Evolutionary conservation across 768 basidiomycete genomes (phyloP).

Genomic region (Leucocoprinus sp.): DNA sequence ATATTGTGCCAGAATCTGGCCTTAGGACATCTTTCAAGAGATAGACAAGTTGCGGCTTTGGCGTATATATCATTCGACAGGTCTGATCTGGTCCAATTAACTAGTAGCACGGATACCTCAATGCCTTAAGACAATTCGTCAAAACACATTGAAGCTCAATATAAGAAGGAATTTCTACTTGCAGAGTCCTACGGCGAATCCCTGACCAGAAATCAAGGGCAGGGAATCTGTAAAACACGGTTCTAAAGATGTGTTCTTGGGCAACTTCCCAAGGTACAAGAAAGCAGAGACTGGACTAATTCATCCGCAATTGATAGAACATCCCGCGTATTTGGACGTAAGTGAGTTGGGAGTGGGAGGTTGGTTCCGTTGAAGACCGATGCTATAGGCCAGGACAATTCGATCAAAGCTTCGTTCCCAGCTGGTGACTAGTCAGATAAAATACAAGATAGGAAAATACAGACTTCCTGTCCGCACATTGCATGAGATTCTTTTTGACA

Average conservation of each 20-base stretch:
- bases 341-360: conserved; percentile 30
- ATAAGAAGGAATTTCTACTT: conserved; percentile 24
- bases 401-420: conserved; percentile 56
- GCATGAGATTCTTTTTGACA: conserved; percentile 16
- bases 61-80: conserved; percentile 26
- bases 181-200: conserved; percentile 57
- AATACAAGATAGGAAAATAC: background rate
- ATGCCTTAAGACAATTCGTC: conserved; percentile 26
- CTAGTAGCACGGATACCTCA: conserved; percentile 42
- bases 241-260: conserved; percentile 19
- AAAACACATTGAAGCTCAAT: background rate
- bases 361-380: conserved; percentile 39
- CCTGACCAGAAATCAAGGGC: conserved; percentile 36
- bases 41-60: conserved; percentile 37
- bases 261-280: background rate
- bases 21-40: conserved; percentile 37
- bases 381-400: conserved; percentile 39
- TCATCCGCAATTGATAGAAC: conserved; percentile 32
- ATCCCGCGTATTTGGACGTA: conserved; percentile 27
- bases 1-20: conserved; percentile 46
- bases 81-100: conserved; percentile 42
- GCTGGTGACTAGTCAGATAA: conserved; percentile 19
- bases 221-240: conserved; percentile 28
- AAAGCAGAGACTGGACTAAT: conserved; percentile 18
- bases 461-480: conserved; percentile 23